These are phyloP conservation scores for Metschnikowia koreensis DNA, from an alignment of 805 yeast species.

Conservation along the genomic window DNA sequence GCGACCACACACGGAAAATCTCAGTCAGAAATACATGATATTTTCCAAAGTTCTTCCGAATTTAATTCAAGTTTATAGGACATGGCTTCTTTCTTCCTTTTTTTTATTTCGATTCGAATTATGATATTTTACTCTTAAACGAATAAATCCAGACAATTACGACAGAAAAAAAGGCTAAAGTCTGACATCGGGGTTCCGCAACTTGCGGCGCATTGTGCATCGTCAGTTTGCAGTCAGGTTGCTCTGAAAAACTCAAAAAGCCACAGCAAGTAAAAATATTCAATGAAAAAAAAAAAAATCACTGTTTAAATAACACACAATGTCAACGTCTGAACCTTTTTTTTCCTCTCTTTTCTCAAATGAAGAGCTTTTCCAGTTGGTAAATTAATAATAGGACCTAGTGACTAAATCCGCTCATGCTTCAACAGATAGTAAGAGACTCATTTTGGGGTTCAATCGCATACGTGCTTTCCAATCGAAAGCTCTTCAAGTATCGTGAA, in stretches of 20 bases:
- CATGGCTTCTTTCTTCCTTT: background rate
- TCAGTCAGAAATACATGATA: too few species aligned
- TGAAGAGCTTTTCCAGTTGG: too few species aligned
- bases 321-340: too few species aligned
- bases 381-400: background rate
- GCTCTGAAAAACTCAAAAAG: background rate
- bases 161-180: too few species aligned
- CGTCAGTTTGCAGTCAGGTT: background rate
- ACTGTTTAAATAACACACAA: background rate
- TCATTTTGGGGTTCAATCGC: slow-evolving; percentile 28
- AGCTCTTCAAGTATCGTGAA: slow-evolving; percentile 24
- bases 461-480: slow-evolving; percentile 27
- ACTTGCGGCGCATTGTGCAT: background rate
- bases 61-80: too few species aligned
- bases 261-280: background rate
- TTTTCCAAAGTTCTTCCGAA: too few species aligned
- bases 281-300: background rate
- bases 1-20: background rate
- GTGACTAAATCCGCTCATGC: background rate
- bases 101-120: too few species aligned
- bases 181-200: background rate
- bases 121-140: too few species aligned
- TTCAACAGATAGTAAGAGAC: slow-evolving; percentile 27
- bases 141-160: too few species aligned
- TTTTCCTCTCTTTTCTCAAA: too few species aligned